Evolutionary conservation across 768 basidiomycete genomes (phyloP), one percentile per base, ranked within the genome.

Genomic region (Lactarius vividus): DNA sequence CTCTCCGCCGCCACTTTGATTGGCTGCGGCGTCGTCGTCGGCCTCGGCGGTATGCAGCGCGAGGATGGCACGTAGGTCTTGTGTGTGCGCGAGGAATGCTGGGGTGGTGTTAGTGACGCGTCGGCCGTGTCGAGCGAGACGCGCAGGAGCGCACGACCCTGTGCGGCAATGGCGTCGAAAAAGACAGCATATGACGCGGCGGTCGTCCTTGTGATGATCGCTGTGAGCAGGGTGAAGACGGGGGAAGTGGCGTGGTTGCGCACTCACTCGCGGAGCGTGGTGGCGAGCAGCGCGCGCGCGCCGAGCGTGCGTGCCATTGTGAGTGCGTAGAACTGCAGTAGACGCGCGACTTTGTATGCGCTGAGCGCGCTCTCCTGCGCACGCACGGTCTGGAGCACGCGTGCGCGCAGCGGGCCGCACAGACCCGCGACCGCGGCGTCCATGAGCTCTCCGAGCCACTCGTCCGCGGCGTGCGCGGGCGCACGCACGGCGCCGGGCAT

Each of bases 251-350:
- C 10, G 56, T 8, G 61, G 42, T 40, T 10, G 69, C 67, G 26
- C 49, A 96, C 94, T 97, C 94, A 68, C 94, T 98, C 94, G 68
- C 86, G 80, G 33, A 98, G 79, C 0, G 91, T 88, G 63, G 79
- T 82, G 1, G 89, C 89, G 61, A 98, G 79, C 54, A 91, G 65
- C 1, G 96, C 92, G 3, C 89, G 80, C n/a, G 85, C 82, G 0
- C 97, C 97, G 52, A 98, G 88, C 1, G 96, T 98, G 57, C 93
- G 83, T 58, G 86, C 83, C 94, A 99, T 97, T 5, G 95, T 98
- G 37, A 94, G 76, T 73, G 88, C 79, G 75, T 98, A 99, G 74
- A 98, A 99, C 70, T 96, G 93, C 10, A 99, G 77, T n/a, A 98
- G 80, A 71, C 96, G 98, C 56, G 94, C 89, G 59, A 98, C 88